These are phyloP conservation scores for Vicia faba DNA, from an alignment of 306 rosid genomes.

Conservation along the genomic window DNA sequence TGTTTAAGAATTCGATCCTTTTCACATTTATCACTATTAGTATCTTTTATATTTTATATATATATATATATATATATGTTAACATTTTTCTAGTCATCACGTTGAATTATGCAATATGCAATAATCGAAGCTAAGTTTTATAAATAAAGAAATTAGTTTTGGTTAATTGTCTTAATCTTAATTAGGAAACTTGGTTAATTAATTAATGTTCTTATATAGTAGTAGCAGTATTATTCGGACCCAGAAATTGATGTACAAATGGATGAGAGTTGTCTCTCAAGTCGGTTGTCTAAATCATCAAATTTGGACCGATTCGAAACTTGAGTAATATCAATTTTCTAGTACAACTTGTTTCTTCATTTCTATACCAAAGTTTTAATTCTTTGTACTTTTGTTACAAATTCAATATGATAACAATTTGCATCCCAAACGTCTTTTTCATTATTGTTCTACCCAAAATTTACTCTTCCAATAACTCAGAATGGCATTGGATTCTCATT, in stretches of 20 bases:
- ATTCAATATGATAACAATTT: background rate
- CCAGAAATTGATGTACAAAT: conserved; percentile 28
- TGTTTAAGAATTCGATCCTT: conserved; percentile 15
- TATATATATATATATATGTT: no score
- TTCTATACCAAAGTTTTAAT: background rate
- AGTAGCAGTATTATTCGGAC: background rate
- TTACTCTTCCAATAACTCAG: conserved; percentile 10
- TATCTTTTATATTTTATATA: conserved; percentile 6
- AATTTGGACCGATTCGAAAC: conserved; percentile 16
- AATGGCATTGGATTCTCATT: conserved; percentile 30
- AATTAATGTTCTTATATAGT: background rate
- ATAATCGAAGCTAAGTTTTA: conserved; percentile 14
- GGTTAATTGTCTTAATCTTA: conserved; percentile 2
- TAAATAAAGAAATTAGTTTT: background rate
- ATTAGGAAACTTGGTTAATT: background rate
- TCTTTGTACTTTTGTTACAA: conserved; percentile 16
- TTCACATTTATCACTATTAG: conserved; percentile 24
- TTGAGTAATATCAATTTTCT: background rate
- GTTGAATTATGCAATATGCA: background rate
- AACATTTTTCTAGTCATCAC: conserved; percentile 17
- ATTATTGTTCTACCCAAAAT: conserved; percentile 16
- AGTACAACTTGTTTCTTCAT: conserved; percentile 3
- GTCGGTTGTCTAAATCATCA: conserved; percentile 31
- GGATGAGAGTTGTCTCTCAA: conserved; percentile 11
- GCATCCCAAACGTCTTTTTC: conserved; percentile 6